Conservation (phyloP, 2,329 filamentous ascomycete genomes). For the Amesomyces nigricolor region DNA sequence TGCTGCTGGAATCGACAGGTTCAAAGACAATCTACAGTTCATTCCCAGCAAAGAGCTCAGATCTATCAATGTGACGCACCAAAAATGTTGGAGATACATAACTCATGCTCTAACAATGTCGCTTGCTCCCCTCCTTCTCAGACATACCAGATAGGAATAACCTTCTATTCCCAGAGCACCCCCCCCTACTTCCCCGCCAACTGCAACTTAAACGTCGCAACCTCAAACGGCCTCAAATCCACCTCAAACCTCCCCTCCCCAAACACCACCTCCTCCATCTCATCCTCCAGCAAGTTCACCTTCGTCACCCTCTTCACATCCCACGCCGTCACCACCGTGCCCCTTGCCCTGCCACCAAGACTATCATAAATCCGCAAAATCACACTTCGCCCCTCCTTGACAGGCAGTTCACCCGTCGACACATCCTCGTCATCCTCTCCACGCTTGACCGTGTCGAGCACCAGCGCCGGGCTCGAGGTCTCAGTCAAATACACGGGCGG, state of each 20-base stretch:
- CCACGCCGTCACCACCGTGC: conserved; percentile 61
- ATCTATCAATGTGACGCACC: neutral
- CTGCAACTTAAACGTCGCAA: conserved; percentile 59
- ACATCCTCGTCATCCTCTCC: conserved; percentile 83
- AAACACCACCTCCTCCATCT: conserved; percentile 60
- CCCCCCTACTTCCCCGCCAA: conserved; percentile 15
- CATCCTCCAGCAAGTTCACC: conserved; percentile 85
- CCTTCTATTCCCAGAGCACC: neutral
- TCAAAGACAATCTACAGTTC: too few relatives aligned
- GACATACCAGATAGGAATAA: neutral
- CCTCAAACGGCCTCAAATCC: conserved; percentile 73
- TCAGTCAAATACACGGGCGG: conserved; percentile 62
- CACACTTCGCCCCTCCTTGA: conserved; percentile 66
- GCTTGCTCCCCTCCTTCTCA: neutral
- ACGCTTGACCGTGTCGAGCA: conserved; percentile 88
- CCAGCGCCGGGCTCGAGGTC: conserved; percentile 50
- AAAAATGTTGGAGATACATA: neutral
- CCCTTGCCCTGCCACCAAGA: conserved; percentile 73
- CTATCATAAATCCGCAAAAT: conserved; percentile 84
- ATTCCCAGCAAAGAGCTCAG: neutral
- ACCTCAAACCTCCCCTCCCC: conserved; percentile 51
- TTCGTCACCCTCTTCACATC: conserved; percentile 72
- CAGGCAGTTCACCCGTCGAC: conserved; percentile 51
- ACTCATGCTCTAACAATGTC: neutral
- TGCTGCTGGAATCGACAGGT: neutral